phyloP scores from a whole-genome alignment of 768 basidiomycete genomes.

The Boletellus ananiceps region DNA sequence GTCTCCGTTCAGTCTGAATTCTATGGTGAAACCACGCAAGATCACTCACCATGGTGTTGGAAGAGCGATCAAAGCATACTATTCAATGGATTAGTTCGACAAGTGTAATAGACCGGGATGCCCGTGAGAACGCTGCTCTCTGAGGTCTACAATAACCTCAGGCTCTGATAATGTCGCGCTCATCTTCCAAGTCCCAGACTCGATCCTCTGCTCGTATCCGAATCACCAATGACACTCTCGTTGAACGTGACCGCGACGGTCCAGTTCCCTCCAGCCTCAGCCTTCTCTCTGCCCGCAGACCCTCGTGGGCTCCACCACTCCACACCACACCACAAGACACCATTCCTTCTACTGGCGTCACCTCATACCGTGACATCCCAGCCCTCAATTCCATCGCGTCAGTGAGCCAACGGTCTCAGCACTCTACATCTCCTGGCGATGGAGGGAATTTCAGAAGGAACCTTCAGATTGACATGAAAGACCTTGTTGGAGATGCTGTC shows the following conservation, averaged over 20 bases:
- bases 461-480: slow-evolving; percentile 76
- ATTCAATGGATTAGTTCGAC: too few relatives aligned
- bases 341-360: slow-evolving; percentile 10
- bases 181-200: slow-evolving; percentile 22
- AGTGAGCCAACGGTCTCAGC: slow-evolving; percentile 10
- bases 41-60: too few relatives aligned
- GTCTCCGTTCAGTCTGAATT: not conserved
- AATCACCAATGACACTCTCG: slow-evolving; percentile 13
- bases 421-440: slow-evolving; percentile 44
- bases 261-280: slow-evolving; percentile 28
- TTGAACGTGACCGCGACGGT: slow-evolving; percentile 22
- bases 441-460: slow-evolving; percentile 53
- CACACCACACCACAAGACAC: slow-evolving; percentile 26
- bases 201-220: slow-evolving; percentile 20
- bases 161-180: slow-evolving; percentile 20
- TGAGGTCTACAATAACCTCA: too few relatives aligned
- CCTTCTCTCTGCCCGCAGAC: slow-evolving; percentile 31
- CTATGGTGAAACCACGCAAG: too few relatives aligned
- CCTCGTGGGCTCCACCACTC: slow-evolving; percentile 31
- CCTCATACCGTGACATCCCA: slow-evolving; percentile 31
- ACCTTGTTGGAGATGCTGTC: slow-evolving; percentile 74
- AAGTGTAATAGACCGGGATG: too few relatives aligned
- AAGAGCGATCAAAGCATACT: too few relatives aligned
- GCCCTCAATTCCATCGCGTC: slow-evolving; percentile 15
- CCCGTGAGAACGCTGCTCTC: too few relatives aligned